phyloP scores from a whole-genome alignment of 495 filamentous ascomycete genomes.

The Aspergillus sparsus region DNA sequence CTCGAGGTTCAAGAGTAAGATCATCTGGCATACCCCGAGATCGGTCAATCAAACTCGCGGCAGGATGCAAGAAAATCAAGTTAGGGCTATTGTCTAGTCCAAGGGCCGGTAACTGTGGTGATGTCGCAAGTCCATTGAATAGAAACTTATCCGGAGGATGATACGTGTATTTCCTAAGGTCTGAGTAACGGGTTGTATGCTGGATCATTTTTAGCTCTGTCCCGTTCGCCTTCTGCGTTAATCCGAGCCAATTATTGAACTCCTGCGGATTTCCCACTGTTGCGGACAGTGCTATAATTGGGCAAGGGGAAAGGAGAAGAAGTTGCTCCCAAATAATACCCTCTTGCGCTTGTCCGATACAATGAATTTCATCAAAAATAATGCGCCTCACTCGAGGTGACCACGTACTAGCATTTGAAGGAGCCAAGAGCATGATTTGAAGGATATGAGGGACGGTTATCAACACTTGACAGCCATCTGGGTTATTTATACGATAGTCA shows the following conservation, averaged over 20 bases:
- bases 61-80: conserved; percentile 68
- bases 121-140: conserved; percentile 57
- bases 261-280: conserved; percentile 75
- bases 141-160: conserved; percentile 49
- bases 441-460: conserved; percentile 78
- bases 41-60: conserved; percentile 60
- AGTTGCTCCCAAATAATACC: conserved; percentile 82
- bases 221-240: conserved; percentile 58
- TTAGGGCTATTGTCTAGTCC: conserved; percentile 53
- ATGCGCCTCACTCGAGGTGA: conserved; percentile 65
- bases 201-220: conserved; percentile 63
- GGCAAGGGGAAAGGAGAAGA: conserved; percentile 70
- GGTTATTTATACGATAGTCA: conserved; percentile 70
- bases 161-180: conserved; percentile 71
- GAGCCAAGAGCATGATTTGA: conserved; percentile 74
- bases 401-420: conserved; percentile 68
- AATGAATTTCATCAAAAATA: conserved; percentile 86
- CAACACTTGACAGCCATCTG: conserved; percentile 69
- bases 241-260: conserved; percentile 66
- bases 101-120: conserved; percentile 38
- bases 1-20: conserved; percentile 66
- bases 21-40: conserved; percentile 63
- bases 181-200: conserved; percentile 68
- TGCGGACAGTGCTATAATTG: conserved; percentile 77
- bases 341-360: conserved; percentile 74